These are phyloP conservation scores for Crithidia mellificae DNA, from an alignment of 208 protist genomes.

Conservation along the genomic window DNA sequence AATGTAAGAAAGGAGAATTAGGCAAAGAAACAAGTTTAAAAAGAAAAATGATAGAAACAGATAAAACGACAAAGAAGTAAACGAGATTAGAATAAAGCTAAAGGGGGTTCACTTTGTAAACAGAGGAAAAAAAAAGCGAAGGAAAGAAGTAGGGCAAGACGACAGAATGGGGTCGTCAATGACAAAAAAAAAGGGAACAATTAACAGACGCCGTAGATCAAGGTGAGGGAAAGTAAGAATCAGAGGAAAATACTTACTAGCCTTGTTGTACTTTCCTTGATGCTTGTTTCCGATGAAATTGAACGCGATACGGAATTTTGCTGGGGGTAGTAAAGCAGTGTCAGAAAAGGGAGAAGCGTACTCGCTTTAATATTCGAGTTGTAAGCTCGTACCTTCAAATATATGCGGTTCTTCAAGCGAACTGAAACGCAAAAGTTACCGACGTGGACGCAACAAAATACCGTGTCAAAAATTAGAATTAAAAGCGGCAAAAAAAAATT, in stretches of 20 bases:
- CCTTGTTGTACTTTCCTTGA: neutral
- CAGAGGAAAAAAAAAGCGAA: too few relatives aligned
- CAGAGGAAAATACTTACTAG: neutral
- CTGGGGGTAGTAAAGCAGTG: neutral
- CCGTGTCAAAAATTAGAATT: neutral
- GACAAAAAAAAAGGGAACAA: too few relatives aligned
- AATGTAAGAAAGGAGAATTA: neutral
- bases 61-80: neutral
- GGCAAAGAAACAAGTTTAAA: neutral
- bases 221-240: neutral
- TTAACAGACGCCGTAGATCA: too few relatives aligned
- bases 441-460: neutral
- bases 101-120: too few relatives aligned
- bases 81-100: neutral
- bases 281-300: neutral
- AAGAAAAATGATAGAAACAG: too few relatives aligned
- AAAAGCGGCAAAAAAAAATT: neutral
- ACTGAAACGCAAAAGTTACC: neutral
- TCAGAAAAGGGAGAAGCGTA: neutral
- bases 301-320: neutral
- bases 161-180: too few relatives aligned
- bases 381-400: neutral
- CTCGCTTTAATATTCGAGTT: constrained; percentile 2
- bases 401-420: neutral
- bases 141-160: too few relatives aligned